Evolutionary conservation across 1,139 yeast species (phyloP).

Genomic region (Yamadazyma siamensis): DNA sequence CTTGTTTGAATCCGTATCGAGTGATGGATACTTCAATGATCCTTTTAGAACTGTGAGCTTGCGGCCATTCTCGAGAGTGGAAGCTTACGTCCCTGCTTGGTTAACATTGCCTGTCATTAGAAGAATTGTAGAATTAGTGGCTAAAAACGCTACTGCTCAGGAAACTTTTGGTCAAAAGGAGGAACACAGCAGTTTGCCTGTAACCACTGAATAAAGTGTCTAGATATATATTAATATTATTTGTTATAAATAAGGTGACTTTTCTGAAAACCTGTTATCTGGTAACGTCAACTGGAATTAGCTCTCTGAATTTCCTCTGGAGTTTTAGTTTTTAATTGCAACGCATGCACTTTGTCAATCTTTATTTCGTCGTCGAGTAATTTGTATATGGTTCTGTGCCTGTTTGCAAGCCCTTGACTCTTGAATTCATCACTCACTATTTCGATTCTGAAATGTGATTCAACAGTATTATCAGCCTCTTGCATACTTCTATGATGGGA

Average conservation of each 20-base stretch:
- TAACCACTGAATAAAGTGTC: slow-evolving; percentile 2
- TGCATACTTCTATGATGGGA: slow-evolving; percentile 84
- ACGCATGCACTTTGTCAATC: slow-evolving; percentile 77
- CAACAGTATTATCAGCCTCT: slow-evolving; percentile 69
- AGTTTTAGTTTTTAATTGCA: slow-evolving; percentile 84
- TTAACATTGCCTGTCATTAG: slow-evolving; percentile 84
- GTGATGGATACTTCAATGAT: slow-evolving; percentile 82
- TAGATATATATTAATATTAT: slow-evolving; percentile 1
- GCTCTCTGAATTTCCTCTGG: slow-evolving; percentile 44
- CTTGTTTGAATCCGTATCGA: slow-evolving; percentile 63
- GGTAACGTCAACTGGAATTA: background rate
- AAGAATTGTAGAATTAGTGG: slow-evolving; percentile 85
- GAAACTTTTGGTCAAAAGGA: slow-evolving; percentile 17
- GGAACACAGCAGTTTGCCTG: slow-evolving; percentile 1
- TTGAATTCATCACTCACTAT: slow-evolving; percentile 68
- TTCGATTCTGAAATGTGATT: slow-evolving; percentile 77
- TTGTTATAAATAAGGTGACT: too few species aligned
- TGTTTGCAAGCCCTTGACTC: slow-evolving; percentile 65
- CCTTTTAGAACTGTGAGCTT: slow-evolving; percentile 85
- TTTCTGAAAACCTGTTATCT: too few species aligned
- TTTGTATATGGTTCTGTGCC: slow-evolving; percentile 76
- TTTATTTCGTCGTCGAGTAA: slow-evolving; percentile 70
- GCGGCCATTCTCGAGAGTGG: slow-evolving; percentile 84
- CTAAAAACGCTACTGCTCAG: slow-evolving; percentile 65
- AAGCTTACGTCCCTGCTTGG: slow-evolving; percentile 97